Conservation (phyloP, 2,329 filamentous ascomycete genomes). For the Sporothrix sp. region DNA sequence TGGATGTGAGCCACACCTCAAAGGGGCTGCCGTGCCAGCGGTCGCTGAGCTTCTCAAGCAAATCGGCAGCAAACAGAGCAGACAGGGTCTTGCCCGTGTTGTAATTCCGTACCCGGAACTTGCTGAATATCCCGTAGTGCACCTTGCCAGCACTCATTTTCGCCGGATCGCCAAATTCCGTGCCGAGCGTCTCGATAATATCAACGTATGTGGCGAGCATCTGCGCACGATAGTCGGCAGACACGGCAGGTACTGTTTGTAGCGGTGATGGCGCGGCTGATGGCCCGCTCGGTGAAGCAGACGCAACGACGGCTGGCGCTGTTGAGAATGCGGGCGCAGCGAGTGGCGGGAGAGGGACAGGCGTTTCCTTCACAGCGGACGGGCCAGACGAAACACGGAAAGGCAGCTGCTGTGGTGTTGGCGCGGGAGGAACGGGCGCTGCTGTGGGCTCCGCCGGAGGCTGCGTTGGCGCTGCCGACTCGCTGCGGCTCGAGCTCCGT, state of each 20-base stretch:
- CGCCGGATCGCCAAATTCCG: slow-evolving; percentile 21
- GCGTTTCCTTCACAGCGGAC: neutral
- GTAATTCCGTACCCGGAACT: slow-evolving; percentile 34
- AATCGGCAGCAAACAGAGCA: slow-evolving; percentile 34
- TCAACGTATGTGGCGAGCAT: slow-evolving; percentile 11
- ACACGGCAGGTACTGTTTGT: neutral
- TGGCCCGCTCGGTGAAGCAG: no score
- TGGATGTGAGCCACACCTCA: slow-evolving; percentile 27
- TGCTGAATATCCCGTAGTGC: slow-evolving; percentile 27
- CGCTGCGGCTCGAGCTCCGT: slow-evolving; percentile 9
- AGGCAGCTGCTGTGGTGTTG: neutral
- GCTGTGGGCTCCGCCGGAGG: neutral
- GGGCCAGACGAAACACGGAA: neutral
- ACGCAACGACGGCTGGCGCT: slow-evolving; percentile 1
- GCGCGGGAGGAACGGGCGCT: neutral
- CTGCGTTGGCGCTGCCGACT: neutral
- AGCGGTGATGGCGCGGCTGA: neutral
- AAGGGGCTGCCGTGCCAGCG: slow-evolving; percentile 27
- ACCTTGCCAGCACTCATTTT: slow-evolving; percentile 24
- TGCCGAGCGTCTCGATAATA: slow-evolving; percentile 23
- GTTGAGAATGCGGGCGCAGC: neutral
- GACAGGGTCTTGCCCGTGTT: slow-evolving; percentile 30
- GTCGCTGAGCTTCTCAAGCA: slow-evolving; percentile 29
- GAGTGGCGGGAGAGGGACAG: neutral
- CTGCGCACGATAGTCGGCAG: neutral